Conservation (phyloP, 2,329 filamentous ascomycete species). For the Pseudogymnoascus sp. region DNA sequence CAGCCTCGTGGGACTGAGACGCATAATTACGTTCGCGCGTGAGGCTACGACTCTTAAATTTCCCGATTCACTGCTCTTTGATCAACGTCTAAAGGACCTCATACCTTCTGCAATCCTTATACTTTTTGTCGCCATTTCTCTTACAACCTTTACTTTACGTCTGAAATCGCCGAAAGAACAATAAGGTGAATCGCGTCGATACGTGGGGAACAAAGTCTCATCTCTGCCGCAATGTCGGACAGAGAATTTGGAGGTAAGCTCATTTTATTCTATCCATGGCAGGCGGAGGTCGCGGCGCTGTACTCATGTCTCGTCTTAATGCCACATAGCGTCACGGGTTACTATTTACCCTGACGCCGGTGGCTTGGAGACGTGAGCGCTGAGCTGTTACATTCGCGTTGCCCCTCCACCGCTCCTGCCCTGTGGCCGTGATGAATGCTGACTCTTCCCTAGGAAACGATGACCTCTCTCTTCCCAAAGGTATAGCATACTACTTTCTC, state of each 20-base stretch:
- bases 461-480: slow-evolving; percentile 57
- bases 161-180: not conserved
- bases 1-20: not conserved
- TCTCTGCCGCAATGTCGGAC: slow-evolving; percentile 46
- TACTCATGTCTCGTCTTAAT: not conserved
- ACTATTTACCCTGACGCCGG: not conserved
- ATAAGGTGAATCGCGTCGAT: slow-evolving; percentile 2
- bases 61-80: not conserved
- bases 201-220: slow-evolving; percentile 6
- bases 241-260: slow-evolving; percentile 56
- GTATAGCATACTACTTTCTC: slow-evolving; percentile 30
- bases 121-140: not conserved
- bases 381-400: not conserved
- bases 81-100: not conserved
- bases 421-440: not conserved
- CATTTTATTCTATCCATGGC: not conserved
- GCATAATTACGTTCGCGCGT: slow-evolving; percentile 6
- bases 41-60: slow-evolving; percentile 5
- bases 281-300: not conserved
- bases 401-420: not conserved
- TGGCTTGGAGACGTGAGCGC: not conserved
- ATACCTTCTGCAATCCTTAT: not conserved
- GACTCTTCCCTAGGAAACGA: slow-evolving; percentile 43
- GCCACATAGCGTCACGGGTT: not conserved
- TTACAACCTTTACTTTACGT: not conserved